A percentile compares a stretch with the other conserved stretches of the same genome.
Evolutionary conservation across 2,329 filamentous ascomycete species (phyloP).

Genomic region (Sporothrix brasiliensis): DNA sequence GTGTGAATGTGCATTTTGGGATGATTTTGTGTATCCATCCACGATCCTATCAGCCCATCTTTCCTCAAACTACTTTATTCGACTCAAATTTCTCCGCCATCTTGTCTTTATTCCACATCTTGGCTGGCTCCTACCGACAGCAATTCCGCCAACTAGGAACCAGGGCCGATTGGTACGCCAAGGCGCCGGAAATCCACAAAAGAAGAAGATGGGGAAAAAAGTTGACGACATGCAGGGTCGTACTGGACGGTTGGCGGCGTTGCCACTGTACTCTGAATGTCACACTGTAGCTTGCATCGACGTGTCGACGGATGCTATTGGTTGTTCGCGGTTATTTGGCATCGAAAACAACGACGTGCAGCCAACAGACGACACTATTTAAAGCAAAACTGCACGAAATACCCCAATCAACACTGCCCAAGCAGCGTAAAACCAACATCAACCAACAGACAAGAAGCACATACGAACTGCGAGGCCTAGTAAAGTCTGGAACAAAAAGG

Average conservation of each 20-base stretch:
- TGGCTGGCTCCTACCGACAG: background rate
- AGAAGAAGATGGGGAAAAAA: background rate
- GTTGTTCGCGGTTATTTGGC: too few species aligned
- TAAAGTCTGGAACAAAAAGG: background rate
- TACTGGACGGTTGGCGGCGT: background rate
- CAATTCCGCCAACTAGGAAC: constrained; percentile 9
- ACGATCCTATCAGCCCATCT: too few species aligned
- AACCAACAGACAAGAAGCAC: background rate
- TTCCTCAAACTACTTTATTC: too few species aligned
- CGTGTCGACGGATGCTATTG: too few species aligned
- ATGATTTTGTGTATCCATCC: background rate
- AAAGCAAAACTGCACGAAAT: background rate
- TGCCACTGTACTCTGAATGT: background rate
- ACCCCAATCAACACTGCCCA: too few species aligned
- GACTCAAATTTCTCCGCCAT: too few species aligned
- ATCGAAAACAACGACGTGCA: constrained; percentile 12
- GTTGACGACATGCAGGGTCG: background rate
- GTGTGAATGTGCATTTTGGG: too few species aligned
- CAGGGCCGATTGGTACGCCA: background rate
- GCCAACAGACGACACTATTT: constrained; percentile 10
- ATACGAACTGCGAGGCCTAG: background rate
- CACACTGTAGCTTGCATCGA: too few species aligned
- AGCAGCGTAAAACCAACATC: background rate
- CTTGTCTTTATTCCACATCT: background rate
- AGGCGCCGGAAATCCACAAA: background rate